Base-by-base conservation (phyloP, 2,329 filamentous ascomycete genomes). In the Beauveria medogensis region DNA sequence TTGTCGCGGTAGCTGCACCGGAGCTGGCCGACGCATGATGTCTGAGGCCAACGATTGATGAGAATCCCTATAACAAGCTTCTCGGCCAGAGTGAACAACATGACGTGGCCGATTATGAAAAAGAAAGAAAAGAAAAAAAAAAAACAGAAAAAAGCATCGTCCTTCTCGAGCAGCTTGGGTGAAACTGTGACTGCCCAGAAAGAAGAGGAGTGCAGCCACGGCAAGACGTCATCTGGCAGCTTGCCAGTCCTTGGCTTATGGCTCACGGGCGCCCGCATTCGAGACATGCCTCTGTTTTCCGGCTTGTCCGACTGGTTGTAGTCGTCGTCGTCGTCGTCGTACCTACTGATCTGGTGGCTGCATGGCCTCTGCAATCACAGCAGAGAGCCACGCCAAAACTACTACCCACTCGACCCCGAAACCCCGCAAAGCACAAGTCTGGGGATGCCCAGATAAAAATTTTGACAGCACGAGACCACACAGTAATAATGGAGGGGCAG, bases 381-480 rank as follows among this genome's bases (percentile, higher is more conserved):
- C 20, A 40, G 53, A 34, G 16, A 22, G 30, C 37, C 47, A 30
- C 37, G 37, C 55, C 14, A 26, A 12, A 37, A 37, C 34, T 46
- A 37, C 34, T 46, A 46, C 26, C 48, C 24, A 26, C 56, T 30
- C 8, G 26, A 20, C 41, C 50, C 57, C 44, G 28, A 28, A n/a
- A 37, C 46, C 55, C 55, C 57, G 57, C 57, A 59, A n/a, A 28
- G 12, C 34, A 5, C n/a, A 26, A 53, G 41, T 59, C 57, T 28
- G 57, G 57, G 57, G 57, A 22, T 54, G 48, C 41, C 41, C 14
- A 18, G 24, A 20, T 37, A 59, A 52, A 53, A 3, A 4, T 37
- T 59, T 59, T 54, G 57, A 48, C 28, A 54, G 48, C 57, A 59
- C 57, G 57, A 47, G 57, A 59, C 57, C 57, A 54, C 8, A 12